Evolutionary conservation across 352 stramenopile genomes (phyloP).

Genomic region (Phytopythium litorale): DNA sequence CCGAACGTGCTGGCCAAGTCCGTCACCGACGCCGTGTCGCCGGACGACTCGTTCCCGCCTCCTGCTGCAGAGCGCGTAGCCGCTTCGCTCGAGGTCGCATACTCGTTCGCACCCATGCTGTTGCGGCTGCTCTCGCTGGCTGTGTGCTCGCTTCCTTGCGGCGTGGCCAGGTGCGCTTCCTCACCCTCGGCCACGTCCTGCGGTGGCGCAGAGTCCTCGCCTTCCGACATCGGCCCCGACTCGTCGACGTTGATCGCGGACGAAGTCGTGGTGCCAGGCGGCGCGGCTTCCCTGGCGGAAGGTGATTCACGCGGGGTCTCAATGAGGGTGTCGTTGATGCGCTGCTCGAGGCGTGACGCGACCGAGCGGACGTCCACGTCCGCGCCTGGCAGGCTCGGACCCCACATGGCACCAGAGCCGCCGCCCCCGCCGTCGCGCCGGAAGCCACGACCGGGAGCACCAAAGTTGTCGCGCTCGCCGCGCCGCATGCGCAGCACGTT

Average conservation of each 20-base stretch:
- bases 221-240: constrained; percentile 5
- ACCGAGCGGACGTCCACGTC: constrained; percentile 64
- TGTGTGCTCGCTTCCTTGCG: constrained; percentile 31
- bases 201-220: neutral
- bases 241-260: constrained; percentile 2
- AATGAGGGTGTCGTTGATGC: constrained; percentile 38
- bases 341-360: constrained; percentile 70
- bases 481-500: constrained; percentile 32
- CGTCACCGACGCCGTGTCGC: constrained; percentile 73
- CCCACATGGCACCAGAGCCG: constrained; percentile 30
- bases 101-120: constrained; percentile 12
- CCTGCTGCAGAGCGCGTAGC: neutral
- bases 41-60: constrained; percentile 23
- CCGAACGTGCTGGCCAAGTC: constrained; percentile 82
- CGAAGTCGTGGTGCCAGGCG: constrained; percentile 1
- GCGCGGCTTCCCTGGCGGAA: constrained; percentile 1
- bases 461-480: constrained; percentile 49
- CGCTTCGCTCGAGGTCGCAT: neutral
- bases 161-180: constrained; percentile 16
- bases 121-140: constrained; percentile 23
- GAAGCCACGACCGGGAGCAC: constrained; percentile 30
- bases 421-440: constrained; percentile 24
- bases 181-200: constrained; percentile 3
- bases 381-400: constrained; percentile 21
- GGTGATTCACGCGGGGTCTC: constrained; percentile 31